These are phyloP conservation scores for Jamesozyma spencerorum DNA, from an alignment of 805 yeast species.

Conservation along the genomic window DNA sequence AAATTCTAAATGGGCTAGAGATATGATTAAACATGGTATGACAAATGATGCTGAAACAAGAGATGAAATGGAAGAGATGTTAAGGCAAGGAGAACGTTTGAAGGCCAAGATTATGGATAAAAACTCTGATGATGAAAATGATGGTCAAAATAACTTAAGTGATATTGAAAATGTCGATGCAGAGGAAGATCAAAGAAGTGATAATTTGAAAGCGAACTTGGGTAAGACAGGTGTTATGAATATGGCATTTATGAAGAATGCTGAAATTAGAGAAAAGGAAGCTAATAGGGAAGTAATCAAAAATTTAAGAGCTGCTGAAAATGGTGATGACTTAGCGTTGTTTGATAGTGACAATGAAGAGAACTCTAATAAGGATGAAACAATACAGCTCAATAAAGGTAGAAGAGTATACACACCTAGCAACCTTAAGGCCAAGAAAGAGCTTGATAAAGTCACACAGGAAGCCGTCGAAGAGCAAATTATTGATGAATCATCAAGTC, in stretches of 20 bases:
- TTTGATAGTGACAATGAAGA: conserved; percentile 27
- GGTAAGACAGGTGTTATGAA: conserved; percentile 83
- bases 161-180: conserved; percentile 43
- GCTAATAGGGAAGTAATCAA: conserved; percentile 48
- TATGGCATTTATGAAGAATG: conserved; percentile 93
- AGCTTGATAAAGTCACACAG: conserved; percentile 31
- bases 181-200: conserved; percentile 25
- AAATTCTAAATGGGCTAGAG: conserved; percentile 81
- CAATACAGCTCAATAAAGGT: conserved; percentile 55
- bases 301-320: conserved; percentile 41
- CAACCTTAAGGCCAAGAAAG: conserved; percentile 21
- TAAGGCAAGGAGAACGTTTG: conserved; percentile 74
- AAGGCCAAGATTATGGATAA: conserved; percentile 63
- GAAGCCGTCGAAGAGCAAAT: conserved; percentile 37
- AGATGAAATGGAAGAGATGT: conserved; percentile 89
- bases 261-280: conserved; percentile 58
- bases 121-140: conserved; percentile 41
- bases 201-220: conserved; percentile 34
- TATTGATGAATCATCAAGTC: conserved; percentile 41
- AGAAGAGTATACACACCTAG: conserved; percentile 72
- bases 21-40: conserved; percentile 83
- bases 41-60: conserved; percentile 77
- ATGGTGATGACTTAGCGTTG: conserved; percentile 35
- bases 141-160: conserved; percentile 32
- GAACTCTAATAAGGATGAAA: conserved; percentile 35